Percentiles rank a stretch among this genome's conserved stretches.
Evolutionary conservation across 2,329 filamentous ascomycete species (phyloP).

Genomic region (Venturia carpophila): DNA sequence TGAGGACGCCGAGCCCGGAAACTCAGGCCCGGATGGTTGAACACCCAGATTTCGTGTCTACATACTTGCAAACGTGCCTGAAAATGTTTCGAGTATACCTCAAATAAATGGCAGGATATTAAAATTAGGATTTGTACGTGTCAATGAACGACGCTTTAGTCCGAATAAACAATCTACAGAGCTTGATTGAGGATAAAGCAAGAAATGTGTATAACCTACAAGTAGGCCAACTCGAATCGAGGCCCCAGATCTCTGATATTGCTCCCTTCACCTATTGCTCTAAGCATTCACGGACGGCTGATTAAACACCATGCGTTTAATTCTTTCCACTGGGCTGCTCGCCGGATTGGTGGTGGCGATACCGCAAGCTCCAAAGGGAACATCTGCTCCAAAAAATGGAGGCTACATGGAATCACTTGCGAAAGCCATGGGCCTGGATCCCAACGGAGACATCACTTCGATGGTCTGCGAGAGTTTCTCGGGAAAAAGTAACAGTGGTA

Average conservation of each 20-base stretch:
- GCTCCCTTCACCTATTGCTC: too few relatives aligned
- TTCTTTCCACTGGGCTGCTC: neutral
- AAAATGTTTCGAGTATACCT: neutral
- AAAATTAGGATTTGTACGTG: neutral
- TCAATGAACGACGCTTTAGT: too few relatives aligned
- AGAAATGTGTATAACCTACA: neutral
- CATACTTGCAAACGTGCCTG: neutral
- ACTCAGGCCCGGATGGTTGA: neutral
- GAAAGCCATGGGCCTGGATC: slow-evolving; percentile 5
- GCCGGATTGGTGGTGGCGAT: neutral
- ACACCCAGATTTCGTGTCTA: too few relatives aligned
- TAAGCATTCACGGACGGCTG: too few relatives aligned
- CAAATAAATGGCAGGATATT: neutral
- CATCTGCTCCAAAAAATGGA: neutral
- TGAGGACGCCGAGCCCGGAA: neutral
- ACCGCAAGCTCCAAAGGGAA: neutral
- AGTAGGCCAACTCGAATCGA: neutral
- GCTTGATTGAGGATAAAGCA: too few relatives aligned
- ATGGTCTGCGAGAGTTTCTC: slow-evolving; percentile 5
- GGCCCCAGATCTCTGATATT: too few relatives aligned
- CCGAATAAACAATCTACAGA: too few relatives aligned
- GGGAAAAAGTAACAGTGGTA: neutral
- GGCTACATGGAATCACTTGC: neutral
- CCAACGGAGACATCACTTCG: neutral
- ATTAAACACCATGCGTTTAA: neutral